Conservation (phyloP, 371 early-diverging fungal genomes). For the Capillidium rhysosporum region DNA sequence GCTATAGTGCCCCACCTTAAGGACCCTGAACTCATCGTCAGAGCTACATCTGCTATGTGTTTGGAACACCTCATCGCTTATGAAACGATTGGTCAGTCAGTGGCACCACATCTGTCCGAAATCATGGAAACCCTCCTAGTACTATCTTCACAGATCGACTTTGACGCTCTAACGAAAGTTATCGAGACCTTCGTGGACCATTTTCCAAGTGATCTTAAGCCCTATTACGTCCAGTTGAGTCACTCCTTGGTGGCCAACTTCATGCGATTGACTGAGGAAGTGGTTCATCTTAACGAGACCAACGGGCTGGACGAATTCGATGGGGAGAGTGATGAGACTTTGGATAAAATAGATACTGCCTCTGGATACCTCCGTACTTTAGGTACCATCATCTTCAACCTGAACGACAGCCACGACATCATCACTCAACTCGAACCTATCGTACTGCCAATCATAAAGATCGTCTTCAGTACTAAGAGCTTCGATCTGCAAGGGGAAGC, state of each 20-base stretch:
- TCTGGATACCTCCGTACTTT: conserved; percentile 84
- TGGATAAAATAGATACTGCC: conserved; percentile 74
- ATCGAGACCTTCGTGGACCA: conserved; percentile 76
- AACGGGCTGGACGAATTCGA: conserved; percentile 16
- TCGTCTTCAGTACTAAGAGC: conserved; percentile 39
- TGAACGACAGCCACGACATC: conserved; percentile 43
- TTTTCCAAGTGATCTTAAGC: conserved; percentile 71
- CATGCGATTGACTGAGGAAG: conserved; percentile 53
- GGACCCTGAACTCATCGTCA: conserved; percentile 65
- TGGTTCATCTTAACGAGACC: conserved; percentile 14
- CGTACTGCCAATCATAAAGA: conserved; percentile 43
- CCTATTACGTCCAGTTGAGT: conserved; percentile 73
- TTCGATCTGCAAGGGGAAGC: conserved; percentile 62
- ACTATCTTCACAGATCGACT: conserved; percentile 72
- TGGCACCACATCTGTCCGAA: conserved; percentile 50
- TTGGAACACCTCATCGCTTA: conserved; percentile 53
- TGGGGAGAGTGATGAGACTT: conserved; percentile 22
- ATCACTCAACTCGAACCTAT: conserved; percentile 44
- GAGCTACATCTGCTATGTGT: conserved; percentile 60
- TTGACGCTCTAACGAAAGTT: conserved; percentile 64
- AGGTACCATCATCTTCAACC: conserved; percentile 48
- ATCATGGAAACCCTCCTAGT: conserved; percentile 67
- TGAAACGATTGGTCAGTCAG: conserved; percentile 34
- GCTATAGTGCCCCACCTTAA: conserved; percentile 36
- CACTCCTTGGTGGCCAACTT: conserved; percentile 63